These are phyloP conservation scores for Fusarium domesticum DNA, from an alignment of 2,329 filamentous ascomycete genomes.

Conservation along the genomic window DNA sequence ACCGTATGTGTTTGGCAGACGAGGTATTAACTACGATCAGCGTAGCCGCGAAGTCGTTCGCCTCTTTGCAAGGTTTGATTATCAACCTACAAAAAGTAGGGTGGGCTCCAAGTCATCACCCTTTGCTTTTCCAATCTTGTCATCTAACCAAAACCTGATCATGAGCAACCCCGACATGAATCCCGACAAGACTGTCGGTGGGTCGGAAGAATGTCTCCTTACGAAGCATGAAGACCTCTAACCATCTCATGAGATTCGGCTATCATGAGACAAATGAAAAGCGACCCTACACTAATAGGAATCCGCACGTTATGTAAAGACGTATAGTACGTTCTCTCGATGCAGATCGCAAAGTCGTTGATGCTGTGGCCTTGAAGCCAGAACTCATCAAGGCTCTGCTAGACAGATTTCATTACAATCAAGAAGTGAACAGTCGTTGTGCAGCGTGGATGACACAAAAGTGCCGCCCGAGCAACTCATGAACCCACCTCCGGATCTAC, in stretches of 20 bases:
- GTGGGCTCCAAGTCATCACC: too few species aligned
- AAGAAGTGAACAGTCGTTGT: not conserved
- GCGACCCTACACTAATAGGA: not conserved
- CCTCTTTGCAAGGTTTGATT: too few species aligned
- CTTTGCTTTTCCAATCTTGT: too few species aligned
- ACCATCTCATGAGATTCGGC: not conserved
- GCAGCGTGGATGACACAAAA: conserved; percentile 2
- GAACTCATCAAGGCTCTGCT: conserved; percentile 1
- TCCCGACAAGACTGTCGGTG: too few species aligned
- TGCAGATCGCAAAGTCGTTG: conserved; percentile 1
- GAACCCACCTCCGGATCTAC: not conserved
- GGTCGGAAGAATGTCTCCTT: not conserved
- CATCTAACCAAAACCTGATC: too few species aligned
- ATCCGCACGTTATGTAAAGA: conserved; percentile 1
- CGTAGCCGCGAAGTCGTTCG: too few species aligned
- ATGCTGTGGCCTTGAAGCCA: conserved; percentile 1
- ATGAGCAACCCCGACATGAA: too few species aligned
- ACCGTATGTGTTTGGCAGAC: too few species aligned
- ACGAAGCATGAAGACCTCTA: not conserved
- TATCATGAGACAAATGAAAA: not conserved
- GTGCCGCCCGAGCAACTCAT: not conserved
- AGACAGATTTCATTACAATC: conserved; percentile 2
- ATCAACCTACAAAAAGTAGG: too few species aligned
- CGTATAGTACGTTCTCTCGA: conserved; percentile 1
- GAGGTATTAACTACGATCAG: too few species aligned